These are phyloP conservation scores for Candida methanosorbosa DNA, from an alignment of 805 yeast genomes.

Conservation along the genomic window DNA sequence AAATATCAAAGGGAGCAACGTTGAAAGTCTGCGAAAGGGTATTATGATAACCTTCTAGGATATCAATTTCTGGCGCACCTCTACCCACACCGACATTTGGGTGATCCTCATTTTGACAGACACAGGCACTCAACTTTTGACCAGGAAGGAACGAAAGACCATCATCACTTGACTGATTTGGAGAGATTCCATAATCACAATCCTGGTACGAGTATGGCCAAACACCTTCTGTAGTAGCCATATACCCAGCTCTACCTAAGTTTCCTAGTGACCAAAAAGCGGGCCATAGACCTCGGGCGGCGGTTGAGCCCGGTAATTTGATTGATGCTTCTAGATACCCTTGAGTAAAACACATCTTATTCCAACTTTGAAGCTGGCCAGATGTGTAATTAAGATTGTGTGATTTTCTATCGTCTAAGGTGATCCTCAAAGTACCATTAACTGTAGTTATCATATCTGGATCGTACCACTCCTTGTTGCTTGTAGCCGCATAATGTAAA, in stretches of 20 bases:
- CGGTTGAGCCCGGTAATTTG: conserved; percentile 70
- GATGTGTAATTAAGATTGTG: conserved; percentile 78
- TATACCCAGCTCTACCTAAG: conserved; percentile 83
- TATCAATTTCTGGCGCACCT: conserved; percentile 95
- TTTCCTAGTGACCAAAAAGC: conserved; percentile 95
- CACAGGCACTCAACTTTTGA: conserved; percentile 67
- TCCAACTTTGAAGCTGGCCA: conserved; percentile 92
- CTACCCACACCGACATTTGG: conserved; percentile 85
- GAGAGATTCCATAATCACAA: conserved; percentile 92
- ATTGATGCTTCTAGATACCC: conserved; percentile 75
- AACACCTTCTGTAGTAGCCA: conserved; percentile 82
- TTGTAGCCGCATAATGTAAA: conserved; percentile 77
- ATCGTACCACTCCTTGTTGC: conserved; percentile 89
- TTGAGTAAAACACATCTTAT: conserved; percentile 80
- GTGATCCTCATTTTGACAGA: conserved; percentile 77
- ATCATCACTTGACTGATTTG: conserved; percentile 85
- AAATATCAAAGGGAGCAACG: conserved; percentile 88
- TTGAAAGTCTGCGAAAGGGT: conserved; percentile 89
- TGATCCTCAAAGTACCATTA: conserved; percentile 59
- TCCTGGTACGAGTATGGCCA: conserved; percentile 90
- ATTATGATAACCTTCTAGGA: conserved; percentile 74
- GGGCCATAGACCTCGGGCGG: conserved; percentile 86
- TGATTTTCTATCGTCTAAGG: conserved; percentile 75
- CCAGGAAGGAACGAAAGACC: conserved; percentile 86
- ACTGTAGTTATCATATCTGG: conserved; percentile 82